Evolutionary conservation across 306 rosid species (phyloP).

Genomic region (Fragaria iinumae): DNA sequence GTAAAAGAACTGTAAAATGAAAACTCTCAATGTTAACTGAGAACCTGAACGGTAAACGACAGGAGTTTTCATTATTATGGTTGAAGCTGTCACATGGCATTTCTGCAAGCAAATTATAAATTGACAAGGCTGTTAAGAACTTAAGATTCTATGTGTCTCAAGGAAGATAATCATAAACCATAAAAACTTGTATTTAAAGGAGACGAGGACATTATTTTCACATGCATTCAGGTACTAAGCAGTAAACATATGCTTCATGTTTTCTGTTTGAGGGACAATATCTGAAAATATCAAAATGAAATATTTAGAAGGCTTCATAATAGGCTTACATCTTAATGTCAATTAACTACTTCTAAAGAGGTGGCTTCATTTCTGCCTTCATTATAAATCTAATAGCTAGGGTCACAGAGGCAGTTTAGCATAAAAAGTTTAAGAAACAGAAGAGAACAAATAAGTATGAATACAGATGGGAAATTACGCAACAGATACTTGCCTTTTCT

Average conservation of each 20-base stretch:
- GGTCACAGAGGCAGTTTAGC: background rate
- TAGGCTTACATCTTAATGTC: background rate
- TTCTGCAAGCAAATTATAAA: background rate
- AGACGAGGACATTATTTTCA: background rate
- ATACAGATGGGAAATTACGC: background rate
- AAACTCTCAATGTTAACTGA: background rate
- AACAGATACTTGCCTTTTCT: background rate
- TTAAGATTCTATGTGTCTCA: slow-evolving; percentile 7
- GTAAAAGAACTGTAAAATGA: background rate
- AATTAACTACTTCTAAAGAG: background rate
- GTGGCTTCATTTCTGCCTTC: background rate
- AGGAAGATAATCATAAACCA: background rate
- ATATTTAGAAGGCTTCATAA: background rate
- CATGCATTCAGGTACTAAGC: background rate
- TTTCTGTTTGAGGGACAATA: background rate
- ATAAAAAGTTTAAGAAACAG: background rate
- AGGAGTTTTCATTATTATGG: background rate
- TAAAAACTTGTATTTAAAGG: background rate
- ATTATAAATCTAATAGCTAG: background rate
- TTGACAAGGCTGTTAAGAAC: slow-evolving; percentile 5
- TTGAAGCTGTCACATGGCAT: background rate
- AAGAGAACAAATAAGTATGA: background rate
- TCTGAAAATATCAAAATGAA: background rate
- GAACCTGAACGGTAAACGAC: background rate
- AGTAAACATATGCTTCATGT: background rate